Conservation (phyloP, 495 filamentous ascomycete species). For the Neurospora sp. region DNA sequence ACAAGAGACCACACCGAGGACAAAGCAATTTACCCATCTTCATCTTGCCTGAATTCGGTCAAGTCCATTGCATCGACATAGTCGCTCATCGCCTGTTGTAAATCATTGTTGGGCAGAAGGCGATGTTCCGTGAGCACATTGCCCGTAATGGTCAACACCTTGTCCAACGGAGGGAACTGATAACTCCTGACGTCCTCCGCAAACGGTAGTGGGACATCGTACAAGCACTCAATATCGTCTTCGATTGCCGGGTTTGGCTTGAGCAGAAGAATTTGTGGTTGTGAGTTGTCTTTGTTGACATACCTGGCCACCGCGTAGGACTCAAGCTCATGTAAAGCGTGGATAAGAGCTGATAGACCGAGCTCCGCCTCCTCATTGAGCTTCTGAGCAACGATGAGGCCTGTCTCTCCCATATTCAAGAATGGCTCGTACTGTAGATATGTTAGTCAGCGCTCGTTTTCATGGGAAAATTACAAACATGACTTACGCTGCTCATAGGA, state of each 20-base stretch:
- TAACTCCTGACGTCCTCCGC: conserved; percentile 84
- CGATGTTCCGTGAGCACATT: conserved; percentile 74
- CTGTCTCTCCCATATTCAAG: conserved; percentile 68
- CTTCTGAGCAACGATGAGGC: conserved; percentile 62
- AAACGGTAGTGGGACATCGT: conserved; percentile 91
- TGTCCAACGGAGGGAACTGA: conserved; percentile 82
- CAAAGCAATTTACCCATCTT: conserved; percentile 51
- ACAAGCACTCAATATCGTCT: conserved; percentile 72
- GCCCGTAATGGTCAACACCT: conserved; percentile 82
- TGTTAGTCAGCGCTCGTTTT: background rate
- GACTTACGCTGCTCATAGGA: conserved; percentile 54
- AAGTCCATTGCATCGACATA: conserved; percentile 95
- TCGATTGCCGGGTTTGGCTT: conserved; percentile 73
- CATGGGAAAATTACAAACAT: background rate
- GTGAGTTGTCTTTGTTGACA: conserved; percentile 68
- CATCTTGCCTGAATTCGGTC: conserved; percentile 43
- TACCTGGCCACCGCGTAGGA: conserved; percentile 82
- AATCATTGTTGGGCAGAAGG: conserved; percentile 65
- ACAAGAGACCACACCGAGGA: background rate
- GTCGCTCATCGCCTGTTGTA: conserved; percentile 72
- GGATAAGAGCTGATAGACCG: conserved; percentile 81
- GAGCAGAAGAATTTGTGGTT: conserved; percentile 70
- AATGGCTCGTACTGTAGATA: conserved; percentile 65
- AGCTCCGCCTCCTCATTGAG: conserved; percentile 66
- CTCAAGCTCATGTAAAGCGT: conserved; percentile 76